Percentiles rank a stretch among this genome's conserved stretches.
Conservation (phyloP, 495 filamentous ascomycete species). For the Friedmanniomyces simplex region DNA sequence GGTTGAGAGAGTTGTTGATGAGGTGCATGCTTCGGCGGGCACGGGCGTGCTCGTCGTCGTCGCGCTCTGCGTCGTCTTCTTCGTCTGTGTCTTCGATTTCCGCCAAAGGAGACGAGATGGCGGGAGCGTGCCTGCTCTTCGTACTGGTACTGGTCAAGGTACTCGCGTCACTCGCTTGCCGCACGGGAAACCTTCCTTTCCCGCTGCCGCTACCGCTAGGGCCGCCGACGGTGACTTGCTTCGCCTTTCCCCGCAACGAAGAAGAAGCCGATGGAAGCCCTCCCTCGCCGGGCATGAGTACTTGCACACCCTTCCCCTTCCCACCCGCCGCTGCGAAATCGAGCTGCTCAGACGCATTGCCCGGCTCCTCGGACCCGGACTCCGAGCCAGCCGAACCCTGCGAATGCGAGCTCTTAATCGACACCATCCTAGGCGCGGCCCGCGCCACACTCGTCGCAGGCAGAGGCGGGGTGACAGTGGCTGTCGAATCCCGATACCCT, state of each 20-base stretch:
- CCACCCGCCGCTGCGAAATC: slow-evolving; percentile 24
- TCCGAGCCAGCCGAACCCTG: slow-evolving; percentile 21
- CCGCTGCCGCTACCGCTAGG: background rate
- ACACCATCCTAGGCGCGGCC: slow-evolving; percentile 81
- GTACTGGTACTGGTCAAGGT: background rate
- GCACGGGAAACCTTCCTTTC: slow-evolving; percentile 18
- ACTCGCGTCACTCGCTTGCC: slow-evolving; percentile 16
- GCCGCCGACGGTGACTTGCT: slow-evolving; percentile 23
- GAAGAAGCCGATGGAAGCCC: slow-evolving; percentile 11
- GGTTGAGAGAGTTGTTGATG: background rate
- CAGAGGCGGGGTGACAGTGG: slow-evolving; percentile 53
- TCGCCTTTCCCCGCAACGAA: slow-evolving; percentile 21
- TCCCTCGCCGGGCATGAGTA: slow-evolving; percentile 28
- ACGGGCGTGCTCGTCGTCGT: slow-evolving; percentile 19
- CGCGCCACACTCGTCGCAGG: slow-evolving; percentile 77
- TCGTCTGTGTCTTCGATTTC: slow-evolving; percentile 15
- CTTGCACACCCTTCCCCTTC: slow-evolving; percentile 18
- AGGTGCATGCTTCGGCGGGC: slow-evolving; percentile 9
- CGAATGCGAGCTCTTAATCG: slow-evolving; percentile 53
- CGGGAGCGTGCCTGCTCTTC: slow-evolving; percentile 12
- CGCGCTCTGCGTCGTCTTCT: slow-evolving; percentile 17
- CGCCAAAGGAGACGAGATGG: slow-evolving; percentile 17
- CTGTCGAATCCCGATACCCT: slow-evolving; percentile 78
- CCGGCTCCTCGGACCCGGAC: slow-evolving; percentile 14
- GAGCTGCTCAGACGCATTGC: slow-evolving; percentile 2